phyloP scores from a whole-genome alignment of 2,329 filamentous ascomycete species.

The Didymella pomorum region DNA sequence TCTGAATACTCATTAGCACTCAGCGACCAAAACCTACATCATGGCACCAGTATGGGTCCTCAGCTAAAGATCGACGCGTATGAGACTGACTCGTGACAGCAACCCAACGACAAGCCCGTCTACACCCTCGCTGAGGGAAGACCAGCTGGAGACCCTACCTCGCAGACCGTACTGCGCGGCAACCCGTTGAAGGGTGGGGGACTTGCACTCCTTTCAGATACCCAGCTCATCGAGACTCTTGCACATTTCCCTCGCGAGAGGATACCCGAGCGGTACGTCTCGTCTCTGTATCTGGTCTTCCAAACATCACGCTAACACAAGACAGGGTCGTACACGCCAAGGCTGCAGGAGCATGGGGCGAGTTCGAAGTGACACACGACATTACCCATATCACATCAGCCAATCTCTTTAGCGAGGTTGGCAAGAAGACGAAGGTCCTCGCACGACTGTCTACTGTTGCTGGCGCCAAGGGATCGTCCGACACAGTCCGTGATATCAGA shows the following conservation, averaged over 20 bases:
- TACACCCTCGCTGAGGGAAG: conserved; percentile 13
- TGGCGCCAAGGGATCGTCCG: conserved; percentile 50
- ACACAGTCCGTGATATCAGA: conserved; percentile 59
- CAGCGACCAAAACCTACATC: not conserved
- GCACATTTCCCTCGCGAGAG: not conserved
- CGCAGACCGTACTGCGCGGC: conserved; percentile 9
- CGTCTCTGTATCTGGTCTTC: not conserved
- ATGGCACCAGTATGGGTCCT: not conserved
- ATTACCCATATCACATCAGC: not conserved
- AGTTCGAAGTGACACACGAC: not conserved
- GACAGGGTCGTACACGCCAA: not conserved
- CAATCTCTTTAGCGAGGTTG: not conserved
- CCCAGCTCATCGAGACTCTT: not conserved
- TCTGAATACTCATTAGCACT: not conserved
- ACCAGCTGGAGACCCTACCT: conserved; percentile 8
- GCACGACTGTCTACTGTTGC: not conserved
- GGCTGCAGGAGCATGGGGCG: not conserved
- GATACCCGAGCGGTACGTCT: not conserved
- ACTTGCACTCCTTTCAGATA: conserved; percentile 47
- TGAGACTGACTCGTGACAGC: not conserved
- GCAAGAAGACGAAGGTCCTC: not conserved
- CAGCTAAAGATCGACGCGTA: not conserved
- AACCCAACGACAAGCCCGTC: conserved; percentile 3
- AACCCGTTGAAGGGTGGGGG: conserved; percentile 43
- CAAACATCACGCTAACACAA: not conserved